phyloP scores from a whole-genome alignment of 1,284 basidiomycete species.

The Cronartium quercuum region DNA sequence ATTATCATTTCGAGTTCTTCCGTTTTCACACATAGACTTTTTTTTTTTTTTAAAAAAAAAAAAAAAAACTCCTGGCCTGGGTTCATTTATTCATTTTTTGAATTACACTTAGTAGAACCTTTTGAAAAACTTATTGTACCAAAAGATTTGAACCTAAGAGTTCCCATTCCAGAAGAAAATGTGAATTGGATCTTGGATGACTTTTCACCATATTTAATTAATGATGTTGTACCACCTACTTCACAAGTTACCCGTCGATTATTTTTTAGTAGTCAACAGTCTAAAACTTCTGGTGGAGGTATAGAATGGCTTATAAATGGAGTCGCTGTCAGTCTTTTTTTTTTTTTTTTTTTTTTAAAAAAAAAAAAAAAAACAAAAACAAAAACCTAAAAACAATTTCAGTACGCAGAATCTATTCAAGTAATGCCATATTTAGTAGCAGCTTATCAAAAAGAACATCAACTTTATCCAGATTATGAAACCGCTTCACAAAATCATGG shows the following conservation, averaged over 20 bases:
- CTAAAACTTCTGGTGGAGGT: not conserved
- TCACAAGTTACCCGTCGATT: constrained; percentile 20
- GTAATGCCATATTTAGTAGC: not conserved
- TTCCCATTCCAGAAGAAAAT: constrained; percentile 19
- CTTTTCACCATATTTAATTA: constrained; percentile 5
- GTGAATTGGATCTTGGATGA: constrained; percentile 2
- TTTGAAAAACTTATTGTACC: not conserved
- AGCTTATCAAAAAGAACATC: not conserved
- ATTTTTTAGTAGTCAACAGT: constrained; percentile 25
- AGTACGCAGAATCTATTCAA: not conserved
- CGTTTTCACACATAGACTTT: too few species aligned
- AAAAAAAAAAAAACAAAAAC: not conserved
- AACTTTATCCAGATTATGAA: not conserved
- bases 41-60: too few species aligned
- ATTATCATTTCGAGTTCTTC: too few species aligned
- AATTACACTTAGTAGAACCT: not conserved
- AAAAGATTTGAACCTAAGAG: not conserved
- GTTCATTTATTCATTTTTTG: not conserved
- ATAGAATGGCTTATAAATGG: constrained; percentile 36
- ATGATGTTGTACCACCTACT: constrained; percentile 19
- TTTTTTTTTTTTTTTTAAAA: not conserved
- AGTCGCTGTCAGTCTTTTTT: constrained; percentile 7
- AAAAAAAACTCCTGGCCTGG: too few species aligned
- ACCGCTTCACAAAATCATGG: not conserved
- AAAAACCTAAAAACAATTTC: not conserved